A percentile compares a stretch with the other conserved stretches of the same genome.
Evolutionary conservation across 495 filamentous ascomycete genomes (phyloP).

Genomic region (Cladorrhinum samala): DNA sequence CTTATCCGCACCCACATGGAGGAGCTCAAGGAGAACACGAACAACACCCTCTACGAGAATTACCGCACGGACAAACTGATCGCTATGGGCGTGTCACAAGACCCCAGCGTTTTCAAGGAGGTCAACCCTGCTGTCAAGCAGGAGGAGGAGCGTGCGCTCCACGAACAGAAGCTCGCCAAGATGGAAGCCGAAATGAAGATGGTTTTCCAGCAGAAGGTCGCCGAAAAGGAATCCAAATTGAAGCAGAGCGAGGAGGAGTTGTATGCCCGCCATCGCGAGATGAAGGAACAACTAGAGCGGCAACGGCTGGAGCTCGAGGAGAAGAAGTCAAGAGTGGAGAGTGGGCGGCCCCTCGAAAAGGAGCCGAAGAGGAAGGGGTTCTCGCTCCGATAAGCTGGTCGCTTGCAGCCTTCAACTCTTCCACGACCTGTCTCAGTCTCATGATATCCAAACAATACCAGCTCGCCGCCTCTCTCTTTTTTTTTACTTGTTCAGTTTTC

Average conservation of each 20-base stretch:
- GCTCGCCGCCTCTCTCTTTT: conserved; percentile 41
- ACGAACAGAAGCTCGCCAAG: conserved; percentile 99
- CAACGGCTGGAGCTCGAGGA: conserved; percentile 93
- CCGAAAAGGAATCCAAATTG: conserved; percentile 98
- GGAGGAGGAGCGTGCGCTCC: conserved; percentile 93
- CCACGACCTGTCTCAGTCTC: conserved; percentile 42
- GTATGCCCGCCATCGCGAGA: conserved; percentile 94
- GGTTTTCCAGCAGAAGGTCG: conserved; percentile 99
- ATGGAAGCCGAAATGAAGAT: conserved; percentile 99
- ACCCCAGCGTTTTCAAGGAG: conserved; percentile 99
- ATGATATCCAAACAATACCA: conserved; percentile 47
- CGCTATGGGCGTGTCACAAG: conserved; percentile 95
- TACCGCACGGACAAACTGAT: conserved; percentile 99
- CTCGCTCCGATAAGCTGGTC: conserved; percentile 73
- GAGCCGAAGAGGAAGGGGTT: conserved; percentile 97
- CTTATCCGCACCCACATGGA: conserved; percentile 99
- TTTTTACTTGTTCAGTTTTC: conserved; percentile 26
- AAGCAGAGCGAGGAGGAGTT: conserved; percentile 98
- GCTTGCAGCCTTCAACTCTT: conserved; percentile 17
- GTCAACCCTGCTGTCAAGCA: conserved; percentile 99
- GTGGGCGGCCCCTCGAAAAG: conserved; percentile 89
- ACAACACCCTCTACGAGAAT: conserved; percentile 97
- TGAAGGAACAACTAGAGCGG: conserved; percentile 98
- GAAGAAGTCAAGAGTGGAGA: conserved; percentile 92
- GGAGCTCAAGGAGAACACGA: conserved; percentile 99